phyloP scores from a whole-genome alignment of 768 basidiomycete genomes.

The Dacryopinax spathularia region DNA sequence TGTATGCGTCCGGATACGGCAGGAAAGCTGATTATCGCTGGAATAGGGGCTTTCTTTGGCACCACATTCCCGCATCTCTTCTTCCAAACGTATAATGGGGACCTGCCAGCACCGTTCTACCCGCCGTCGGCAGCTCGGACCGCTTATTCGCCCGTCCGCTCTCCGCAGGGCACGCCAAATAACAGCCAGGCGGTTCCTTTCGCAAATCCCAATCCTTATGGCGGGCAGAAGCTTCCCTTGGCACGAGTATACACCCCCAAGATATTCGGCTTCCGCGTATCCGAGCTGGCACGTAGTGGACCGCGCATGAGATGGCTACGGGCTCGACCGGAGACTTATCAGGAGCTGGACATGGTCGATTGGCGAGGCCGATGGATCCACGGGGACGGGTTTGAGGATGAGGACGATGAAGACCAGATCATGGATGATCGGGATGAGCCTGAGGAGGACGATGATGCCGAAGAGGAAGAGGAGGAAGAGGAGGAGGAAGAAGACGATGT shows the following conservation, averaged over 20 bases:
- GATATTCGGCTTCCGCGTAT: slow-evolving; percentile 97
- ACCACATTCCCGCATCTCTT: slow-evolving; percentile 97
- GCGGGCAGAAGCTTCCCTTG: slow-evolving; percentile 75
- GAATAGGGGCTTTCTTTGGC: slow-evolving; percentile 89
- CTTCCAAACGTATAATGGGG: slow-evolving; percentile 93
- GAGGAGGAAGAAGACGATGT: slow-evolving; percentile 44
- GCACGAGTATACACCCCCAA: slow-evolving; percentile 79
- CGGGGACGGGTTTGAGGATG: slow-evolving; percentile 26
- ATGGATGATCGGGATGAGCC: slow-evolving; percentile 43
- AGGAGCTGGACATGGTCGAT: slow-evolving; percentile 76
- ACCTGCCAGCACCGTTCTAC: slow-evolving; percentile 88
- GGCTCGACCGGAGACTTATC: slow-evolving; percentile 62
- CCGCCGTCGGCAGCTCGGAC: slow-evolving; percentile 37
- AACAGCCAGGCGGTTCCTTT: slow-evolving; percentile 42
- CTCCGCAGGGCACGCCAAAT: slow-evolving; percentile 32
- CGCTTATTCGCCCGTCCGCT: slow-evolving; percentile 42
- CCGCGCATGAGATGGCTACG: slow-evolving; percentile 97
- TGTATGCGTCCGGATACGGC: background rate
- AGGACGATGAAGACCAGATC: slow-evolving; percentile 27
- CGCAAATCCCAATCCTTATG: slow-evolving; percentile 75
- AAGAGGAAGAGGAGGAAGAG: slow-evolving; percentile 35
- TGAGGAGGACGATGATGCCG: slow-evolving; percentile 24
- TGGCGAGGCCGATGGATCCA: slow-evolving; percentile 71
- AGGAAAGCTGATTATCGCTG: background rate
- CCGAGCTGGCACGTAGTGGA: slow-evolving; percentile 84